A percentile compares a stretch with the other conserved stretches of the same genome.
phyloP scores from a whole-genome alignment of 2,329 filamentous ascomycete species.

The Pestalotiopsis sp. region DNA sequence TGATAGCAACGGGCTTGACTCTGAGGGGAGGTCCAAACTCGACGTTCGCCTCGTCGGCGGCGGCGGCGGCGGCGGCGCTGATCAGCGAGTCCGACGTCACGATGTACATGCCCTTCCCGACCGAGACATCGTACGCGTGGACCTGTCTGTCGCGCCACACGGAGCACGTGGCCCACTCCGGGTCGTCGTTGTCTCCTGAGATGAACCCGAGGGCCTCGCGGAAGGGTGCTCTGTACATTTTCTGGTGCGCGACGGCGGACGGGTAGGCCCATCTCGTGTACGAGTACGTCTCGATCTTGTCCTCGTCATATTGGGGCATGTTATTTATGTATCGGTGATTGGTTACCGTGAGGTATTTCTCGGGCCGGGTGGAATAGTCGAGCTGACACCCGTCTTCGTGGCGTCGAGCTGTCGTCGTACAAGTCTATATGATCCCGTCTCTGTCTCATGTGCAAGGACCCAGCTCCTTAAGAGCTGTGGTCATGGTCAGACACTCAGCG shows the following conservation, averaged over 20 bases:
- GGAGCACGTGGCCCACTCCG: not conserved
- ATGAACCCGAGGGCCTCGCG: not conserved
- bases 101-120: not conserved
- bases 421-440: not conserved
- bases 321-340: too few species aligned
- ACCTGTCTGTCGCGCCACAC: not conserved
- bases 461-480: too few species aligned
- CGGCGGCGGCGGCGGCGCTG: not conserved
- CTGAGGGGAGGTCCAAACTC: not conserved
- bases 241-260: not conserved
- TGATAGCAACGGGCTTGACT: not conserved
- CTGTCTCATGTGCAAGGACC: not conserved
- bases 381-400: not conserved
- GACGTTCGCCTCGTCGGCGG: not conserved
- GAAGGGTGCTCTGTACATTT: not conserved
- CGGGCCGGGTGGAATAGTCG: not conserved
- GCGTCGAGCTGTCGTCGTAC: not conserved
- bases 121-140: not conserved
- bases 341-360: too few species aligned
- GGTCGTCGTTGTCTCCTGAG: not conserved
- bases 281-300: not conserved
- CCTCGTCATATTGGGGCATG: not conserved
- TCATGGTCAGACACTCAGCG: too few species aligned
- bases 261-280: not conserved
- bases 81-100: not conserved